Conservation (phyloP, 164 flowering plant genomes). For the Vitis rotundifolia region DNA sequence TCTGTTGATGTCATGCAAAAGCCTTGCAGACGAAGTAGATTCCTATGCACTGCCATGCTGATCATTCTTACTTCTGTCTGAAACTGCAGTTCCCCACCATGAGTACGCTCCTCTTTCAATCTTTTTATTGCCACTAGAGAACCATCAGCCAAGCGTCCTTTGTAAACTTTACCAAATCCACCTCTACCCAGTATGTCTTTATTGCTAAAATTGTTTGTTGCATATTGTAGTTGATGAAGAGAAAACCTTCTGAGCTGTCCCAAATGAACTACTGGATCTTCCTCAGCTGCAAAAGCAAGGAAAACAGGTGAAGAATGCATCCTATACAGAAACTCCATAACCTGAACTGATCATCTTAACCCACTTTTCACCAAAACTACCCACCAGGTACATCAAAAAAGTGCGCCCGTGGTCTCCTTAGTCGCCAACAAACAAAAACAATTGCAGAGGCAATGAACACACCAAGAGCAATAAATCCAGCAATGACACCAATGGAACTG, state of each 20-base stretch:
- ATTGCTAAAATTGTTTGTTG: constrained; percentile 32
- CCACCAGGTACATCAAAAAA: constrained; percentile 20
- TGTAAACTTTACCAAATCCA: no score
- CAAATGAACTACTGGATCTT: constrained; percentile 38
- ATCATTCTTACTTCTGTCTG: constrained; percentile 38
- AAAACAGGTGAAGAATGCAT: background rate
- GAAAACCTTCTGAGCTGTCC: constrained; percentile 42
- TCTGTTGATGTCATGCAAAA: constrained; percentile 42
- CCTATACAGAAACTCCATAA: background rate
- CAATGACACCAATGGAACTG: no score
- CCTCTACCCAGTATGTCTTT: constrained; percentile 1
- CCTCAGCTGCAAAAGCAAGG: constrained; percentile 27
- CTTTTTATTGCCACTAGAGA: constrained; percentile 30
- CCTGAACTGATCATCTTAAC: background rate
- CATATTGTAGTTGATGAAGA: constrained; percentile 35
- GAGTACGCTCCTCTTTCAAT: constrained; percentile 35
- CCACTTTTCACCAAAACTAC: background rate
- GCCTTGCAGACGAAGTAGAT: constrained; percentile 30
- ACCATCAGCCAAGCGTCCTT: constrained; percentile 15
- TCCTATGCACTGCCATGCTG: constrained; percentile 37
- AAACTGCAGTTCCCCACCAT: constrained; percentile 7
- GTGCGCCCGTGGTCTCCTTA: constrained; percentile 11
- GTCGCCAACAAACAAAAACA: background rate
- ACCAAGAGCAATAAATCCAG: no score
- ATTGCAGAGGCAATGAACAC: no score